Base-by-base conservation (phyloP, 1,284 basidiomycete species). In the Fomitiporia mediterranea region DNA sequence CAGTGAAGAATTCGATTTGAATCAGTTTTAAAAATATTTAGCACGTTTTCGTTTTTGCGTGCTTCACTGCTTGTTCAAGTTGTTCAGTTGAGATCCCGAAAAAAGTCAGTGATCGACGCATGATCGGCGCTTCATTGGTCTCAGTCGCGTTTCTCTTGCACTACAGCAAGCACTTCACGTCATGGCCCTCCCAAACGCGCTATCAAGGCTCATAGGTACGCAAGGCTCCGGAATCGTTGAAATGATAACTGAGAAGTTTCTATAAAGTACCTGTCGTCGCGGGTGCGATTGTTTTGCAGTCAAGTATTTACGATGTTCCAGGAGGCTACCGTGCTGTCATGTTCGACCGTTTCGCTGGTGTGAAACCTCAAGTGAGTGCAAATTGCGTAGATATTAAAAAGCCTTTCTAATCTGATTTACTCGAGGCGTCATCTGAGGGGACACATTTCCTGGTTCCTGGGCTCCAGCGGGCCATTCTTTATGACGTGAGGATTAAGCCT, bases 401-500 rank as follows among this genome's bases (percentile, higher is more conserved):
- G 51, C 1, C n/a, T 23, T 32, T 52, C 28, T 50, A 21, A 35
- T 30, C 40, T 50, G 17, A 57, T 35, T 42, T 17, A 42, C 49
- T 53, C 23, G 62, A 94, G 91, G 89, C 94, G 15, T 81, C 85
- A 19, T 80, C 81, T 11, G 94, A 99, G 73, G 97, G 97, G n/a
- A 99, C 97, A 3, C 97, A 99, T 74, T 88, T 99, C 71, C 79
- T 99, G 59, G 77, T 99, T 58, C 96, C 96, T 35, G 94, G 95
- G 92, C 75, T 99, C 48, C 94, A 96, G 70, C 83, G 88, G 60
- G 95, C 96, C 11, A 98, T 99, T 71, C 76, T 99, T 47, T 98
- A 97, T 70, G 97, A 99, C 76, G 95, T 94, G 62, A 85, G 97
- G 59, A 97, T 96, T 70, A 99, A 99, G 75, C 96, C 96, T 44